Base-by-base conservation (phyloP, 2,329 filamentous ascomycete genomes). In the Curvularia lunata region DNA sequence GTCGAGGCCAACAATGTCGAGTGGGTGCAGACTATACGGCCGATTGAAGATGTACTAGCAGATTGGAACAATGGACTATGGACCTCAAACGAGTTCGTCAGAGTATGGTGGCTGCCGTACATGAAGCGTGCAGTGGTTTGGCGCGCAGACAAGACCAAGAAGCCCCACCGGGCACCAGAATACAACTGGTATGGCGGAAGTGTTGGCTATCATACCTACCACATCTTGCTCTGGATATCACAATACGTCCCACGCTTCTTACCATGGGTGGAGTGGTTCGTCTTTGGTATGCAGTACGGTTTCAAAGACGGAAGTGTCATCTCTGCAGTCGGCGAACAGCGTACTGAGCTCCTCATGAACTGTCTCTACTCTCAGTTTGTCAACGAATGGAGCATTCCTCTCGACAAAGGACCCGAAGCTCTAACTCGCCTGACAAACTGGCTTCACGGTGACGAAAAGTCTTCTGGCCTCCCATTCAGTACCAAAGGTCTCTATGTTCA, bases 331-430 rank as follows among this genome's bases (percentile, higher is more conserved):
- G 90, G 97, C 77, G 87, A 89, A 21, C 90, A 90, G 62, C 87
- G 90, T 58, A 82, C 89, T 63, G 94, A 92, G 12, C 85, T 98
- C 45, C 83, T 97, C 51, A 94, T 99, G 91, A 95, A 99, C 80
- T 99, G 95, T 72, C 85, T 98, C 5, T 99, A 97, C 81, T 94
- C 91, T n/a, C 95, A 99, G 74, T 97, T 92, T 69, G 95, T 99
- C 64, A 97, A 99, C 76, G 95, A 99, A 76, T 99, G 95, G 95
- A 94, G 94, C 0, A 84, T 99, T 6, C 94, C 95, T 1, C 83
- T 99, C 1, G 82, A 87, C 62, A 89, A 90, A 65, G 95, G 95
- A 0, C 94, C 94, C 13, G 93, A 97, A 77, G 93, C 92, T 7
- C 86, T 99, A 42, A 84, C 82, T 30, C 87, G 95, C 9, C 84